Evolutionary conservation across 1,139 yeast species (phyloP).

Genomic region (Casaregolazyma lundiana): DNA sequence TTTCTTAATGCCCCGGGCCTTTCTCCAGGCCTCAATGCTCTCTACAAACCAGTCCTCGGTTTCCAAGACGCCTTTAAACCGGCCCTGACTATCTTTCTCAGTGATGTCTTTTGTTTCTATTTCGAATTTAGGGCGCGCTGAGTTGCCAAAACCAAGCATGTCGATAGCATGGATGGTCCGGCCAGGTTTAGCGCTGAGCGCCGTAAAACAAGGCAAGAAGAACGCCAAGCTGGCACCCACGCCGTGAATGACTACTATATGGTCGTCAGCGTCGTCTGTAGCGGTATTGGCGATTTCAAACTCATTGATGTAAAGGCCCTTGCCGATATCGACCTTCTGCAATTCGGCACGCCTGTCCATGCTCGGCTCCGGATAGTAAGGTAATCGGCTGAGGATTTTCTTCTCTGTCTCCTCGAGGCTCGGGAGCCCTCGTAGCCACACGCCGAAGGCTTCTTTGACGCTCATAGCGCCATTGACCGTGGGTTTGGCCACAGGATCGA

Average conservation of each 20-base stretch:
- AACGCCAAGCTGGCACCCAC: constrained; percentile 91
- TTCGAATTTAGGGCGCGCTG: constrained; percentile 55
- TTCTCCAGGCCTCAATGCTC: constrained; percentile 78
- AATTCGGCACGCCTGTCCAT: constrained; percentile 46
- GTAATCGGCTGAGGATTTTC: constrained; percentile 44
- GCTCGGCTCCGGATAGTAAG: constrained; percentile 54
- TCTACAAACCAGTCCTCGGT: constrained; percentile 77
- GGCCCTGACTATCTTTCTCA: constrained; percentile 17
- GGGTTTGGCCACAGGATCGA: background rate
- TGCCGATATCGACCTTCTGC: constrained; percentile 41
- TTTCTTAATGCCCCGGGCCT: constrained; percentile 42
- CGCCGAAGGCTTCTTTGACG: constrained; percentile 1
- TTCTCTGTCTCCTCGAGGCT: constrained; percentile 40
- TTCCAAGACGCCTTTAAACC: constrained; percentile 31
- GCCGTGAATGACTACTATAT: constrained; percentile 78
- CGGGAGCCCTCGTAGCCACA: background rate
- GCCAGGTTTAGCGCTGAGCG: constrained; percentile 36
- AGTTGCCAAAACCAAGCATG: constrained; percentile 78
- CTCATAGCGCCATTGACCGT: background rate
- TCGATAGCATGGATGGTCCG: constrained; percentile 70
- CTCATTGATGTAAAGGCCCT: constrained; percentile 47
- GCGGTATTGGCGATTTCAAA: constrained; percentile 36
- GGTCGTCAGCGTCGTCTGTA: constrained; percentile 17
- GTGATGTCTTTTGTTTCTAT: constrained; percentile 29
- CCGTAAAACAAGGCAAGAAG: constrained; percentile 70